Conservation (phyloP, 805 yeast species). For the Kluyveromyces starmeri region DNA sequence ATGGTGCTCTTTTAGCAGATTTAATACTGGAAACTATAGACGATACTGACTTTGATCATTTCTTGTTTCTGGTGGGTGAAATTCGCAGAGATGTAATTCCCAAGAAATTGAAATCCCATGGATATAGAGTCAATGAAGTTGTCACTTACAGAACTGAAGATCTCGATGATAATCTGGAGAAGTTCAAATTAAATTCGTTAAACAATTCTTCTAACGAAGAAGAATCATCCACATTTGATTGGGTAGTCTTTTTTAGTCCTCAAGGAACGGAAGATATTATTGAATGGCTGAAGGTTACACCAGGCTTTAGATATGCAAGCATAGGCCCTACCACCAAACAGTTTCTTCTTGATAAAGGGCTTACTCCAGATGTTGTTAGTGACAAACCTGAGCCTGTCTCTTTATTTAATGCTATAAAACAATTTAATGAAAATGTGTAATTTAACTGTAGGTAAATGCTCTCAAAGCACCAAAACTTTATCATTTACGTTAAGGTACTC, state of each 20-base stretch:
- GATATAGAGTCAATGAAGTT: constrained; percentile 35
- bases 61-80: constrained; percentile 79
- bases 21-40: constrained; percentile 35
- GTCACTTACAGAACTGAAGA: constrained; percentile 63
- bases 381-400: constrained; percentile 62
- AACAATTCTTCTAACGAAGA: constrained; percentile 13
- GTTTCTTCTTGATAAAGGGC: constrained; percentile 43
- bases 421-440: constrained; percentile 1
- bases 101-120: constrained; percentile 33
- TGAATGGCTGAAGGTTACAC: constrained; percentile 29
- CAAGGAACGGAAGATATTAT: constrained; percentile 71
- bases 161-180: constrained; percentile 36
- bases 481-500: constrained; percentile 64
- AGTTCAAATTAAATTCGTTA: constrained; percentile 24
- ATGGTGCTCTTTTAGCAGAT: constrained; percentile 63
- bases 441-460: background rate
- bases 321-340: constrained; percentile 89
- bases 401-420: constrained; percentile 33
- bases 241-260: constrained; percentile 88
- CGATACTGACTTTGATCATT: constrained; percentile 10
- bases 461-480: constrained; percentile 49
- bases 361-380: constrained; percentile 58
- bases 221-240: constrained; percentile 20
- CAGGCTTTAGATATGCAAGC: constrained; percentile 38
- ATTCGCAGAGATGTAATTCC: constrained; percentile 79